These are phyloP conservation scores for Didymosphaeria variabile DNA, from an alignment of 2,329 filamentous ascomycete genomes.

Conservation along the genomic window DNA sequence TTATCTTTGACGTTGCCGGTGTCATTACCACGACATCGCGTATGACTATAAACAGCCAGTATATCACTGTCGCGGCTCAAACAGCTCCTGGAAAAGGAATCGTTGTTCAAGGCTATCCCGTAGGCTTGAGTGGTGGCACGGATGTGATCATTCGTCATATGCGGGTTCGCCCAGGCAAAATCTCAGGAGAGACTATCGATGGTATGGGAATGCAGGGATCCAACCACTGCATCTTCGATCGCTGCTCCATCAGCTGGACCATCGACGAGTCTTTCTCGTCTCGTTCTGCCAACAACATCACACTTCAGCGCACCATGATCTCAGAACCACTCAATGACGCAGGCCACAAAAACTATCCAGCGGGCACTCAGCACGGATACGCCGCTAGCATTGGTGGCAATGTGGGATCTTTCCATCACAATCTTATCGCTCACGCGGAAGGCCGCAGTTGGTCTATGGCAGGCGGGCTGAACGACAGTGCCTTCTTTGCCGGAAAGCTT, in stretches of 20 bases:
- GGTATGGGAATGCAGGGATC: conserved; percentile 50
- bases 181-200: conserved; percentile 44
- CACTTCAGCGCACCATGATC: conserved; percentile 48
- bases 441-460: conserved; percentile 50
- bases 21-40: conserved; percentile 30
- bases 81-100: conserved; percentile 32
- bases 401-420: conserved; percentile 49
- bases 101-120: conserved; percentile 40
- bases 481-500: conserved; percentile 42
- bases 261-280: conserved; percentile 50
- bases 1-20: conserved; percentile 29
- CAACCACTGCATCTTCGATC: conserved; percentile 48
- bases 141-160: conserved; percentile 35
- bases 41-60: conserved; percentile 26
- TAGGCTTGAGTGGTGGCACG: conserved; percentile 43
- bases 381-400: conserved; percentile 42
- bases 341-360: conserved; percentile 50
- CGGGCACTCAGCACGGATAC: conserved; percentile 34
- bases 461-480: conserved; percentile 42
- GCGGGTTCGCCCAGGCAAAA: conserved; percentile 41
- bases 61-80: conserved; percentile 30
- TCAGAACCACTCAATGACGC: conserved; percentile 50
- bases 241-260: conserved; percentile 47
- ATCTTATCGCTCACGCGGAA: conserved; percentile 54
- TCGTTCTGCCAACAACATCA: conserved; percentile 46